Percentiles rank a stretch among this genome's conserved stretches.
Evolutionary conservation across 106 monocot species (phyloP).

Genomic region (Dioscorea zingiberensis): DNA sequence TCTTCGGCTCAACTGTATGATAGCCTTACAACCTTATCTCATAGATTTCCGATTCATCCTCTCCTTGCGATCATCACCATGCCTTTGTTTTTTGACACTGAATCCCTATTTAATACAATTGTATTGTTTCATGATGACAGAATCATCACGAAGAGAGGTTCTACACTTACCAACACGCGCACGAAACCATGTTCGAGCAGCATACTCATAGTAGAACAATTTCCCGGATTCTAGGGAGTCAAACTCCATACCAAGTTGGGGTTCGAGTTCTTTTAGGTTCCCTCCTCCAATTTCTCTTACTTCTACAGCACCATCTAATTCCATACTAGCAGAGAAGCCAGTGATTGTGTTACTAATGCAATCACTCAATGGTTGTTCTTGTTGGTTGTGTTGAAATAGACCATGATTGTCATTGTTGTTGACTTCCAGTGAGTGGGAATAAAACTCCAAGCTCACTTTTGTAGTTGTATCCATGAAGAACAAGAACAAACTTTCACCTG

Average conservation of each 20-base stretch:
- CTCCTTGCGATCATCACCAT: conserved; percentile 8
- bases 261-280: not conserved
- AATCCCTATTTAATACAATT: conserved; percentile 20
- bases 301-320: not conserved
- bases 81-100: conserved; percentile 12
- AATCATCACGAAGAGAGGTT: conserved; percentile 18
- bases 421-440: no score
- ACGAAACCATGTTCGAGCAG: conserved; percentile 7
- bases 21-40: conserved; percentile 24
- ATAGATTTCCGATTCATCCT: conserved; percentile 13
- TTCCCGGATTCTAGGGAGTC: conserved; percentile 15
- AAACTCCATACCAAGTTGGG: conserved; percentile 17
- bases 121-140: conserved; percentile 21
- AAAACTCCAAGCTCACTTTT: no score
- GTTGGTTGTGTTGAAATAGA: no score
- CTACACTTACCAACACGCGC: conserved; percentile 8
- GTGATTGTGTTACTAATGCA: not conserved
- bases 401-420: no score
- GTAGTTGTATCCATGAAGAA: no score
- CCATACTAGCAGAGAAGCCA: not conserved
- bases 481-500: no score
- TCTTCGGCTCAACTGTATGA: conserved; percentile 13
- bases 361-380: no score
- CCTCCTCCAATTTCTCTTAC: not conserved
- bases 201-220: conserved; percentile 9